Conservation (phyloP, 805 yeast genomes). For the Kuraishia molischiana region DNA sequence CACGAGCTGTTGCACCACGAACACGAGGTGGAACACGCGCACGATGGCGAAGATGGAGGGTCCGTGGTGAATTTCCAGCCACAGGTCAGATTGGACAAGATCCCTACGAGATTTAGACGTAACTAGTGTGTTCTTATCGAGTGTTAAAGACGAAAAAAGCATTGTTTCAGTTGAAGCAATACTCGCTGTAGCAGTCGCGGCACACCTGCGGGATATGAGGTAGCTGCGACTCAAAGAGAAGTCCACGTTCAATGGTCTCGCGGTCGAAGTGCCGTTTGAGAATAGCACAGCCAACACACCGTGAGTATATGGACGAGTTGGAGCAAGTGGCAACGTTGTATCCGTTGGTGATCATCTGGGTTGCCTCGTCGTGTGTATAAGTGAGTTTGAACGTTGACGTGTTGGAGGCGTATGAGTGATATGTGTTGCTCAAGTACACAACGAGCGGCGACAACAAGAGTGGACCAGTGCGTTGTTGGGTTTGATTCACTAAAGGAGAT, state of each 20-base stretch:
- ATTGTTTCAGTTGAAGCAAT: constrained; percentile 30
- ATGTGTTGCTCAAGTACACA: constrained; percentile 38
- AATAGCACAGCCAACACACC: constrained; percentile 50
- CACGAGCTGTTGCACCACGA: constrained; percentile 80
- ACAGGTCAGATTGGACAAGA: constrained; percentile 11
- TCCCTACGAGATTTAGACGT: constrained; percentile 13
- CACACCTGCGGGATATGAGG: constrained; percentile 23
- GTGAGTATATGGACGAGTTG: constrained; percentile 30
- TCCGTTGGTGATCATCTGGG: constrained; percentile 40
- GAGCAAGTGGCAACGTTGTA: constrained; percentile 36
- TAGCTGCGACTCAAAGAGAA: constrained; percentile 2
- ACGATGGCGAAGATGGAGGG: constrained; percentile 7
- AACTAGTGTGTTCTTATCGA: too few species aligned
- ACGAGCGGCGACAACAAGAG: constrained; percentile 40
- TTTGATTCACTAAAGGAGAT: too few species aligned
- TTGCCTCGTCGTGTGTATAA: constrained; percentile 33
- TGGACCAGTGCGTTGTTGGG: too few species aligned
- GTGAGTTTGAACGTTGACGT: constrained; percentile 50
- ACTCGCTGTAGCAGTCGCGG: constrained; percentile 23
- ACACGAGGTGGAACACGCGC: constrained; percentile 64
- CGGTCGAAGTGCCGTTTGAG: constrained; percentile 42
- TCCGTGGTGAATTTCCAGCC: constrained; percentile 5
- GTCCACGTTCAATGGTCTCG: constrained; percentile 4
- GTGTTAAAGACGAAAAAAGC: too few species aligned
- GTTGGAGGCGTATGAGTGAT: constrained; percentile 34